Conservation (phyloP, 2,329 filamentous ascomycete genomes). For the Aureobasidium uvarum region DNA sequence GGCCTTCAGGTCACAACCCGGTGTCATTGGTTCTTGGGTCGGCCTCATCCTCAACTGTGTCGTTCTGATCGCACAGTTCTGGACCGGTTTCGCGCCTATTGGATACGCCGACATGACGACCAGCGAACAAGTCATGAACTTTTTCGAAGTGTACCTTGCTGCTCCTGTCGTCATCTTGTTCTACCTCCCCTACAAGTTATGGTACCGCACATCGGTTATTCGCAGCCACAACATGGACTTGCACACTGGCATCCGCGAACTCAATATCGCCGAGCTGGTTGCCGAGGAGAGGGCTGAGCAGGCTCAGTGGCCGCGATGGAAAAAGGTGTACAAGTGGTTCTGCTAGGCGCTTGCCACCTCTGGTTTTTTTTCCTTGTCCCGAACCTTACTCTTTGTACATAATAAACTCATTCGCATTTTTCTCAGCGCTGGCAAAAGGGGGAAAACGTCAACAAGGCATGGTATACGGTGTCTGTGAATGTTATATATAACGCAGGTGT, state of each 20-base stretch:
- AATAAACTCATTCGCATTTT: too few relatives aligned
- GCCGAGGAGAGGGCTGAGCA: slow-evolving; percentile 77
- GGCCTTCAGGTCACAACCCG: slow-evolving; percentile 76
- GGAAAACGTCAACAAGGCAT: too few relatives aligned
- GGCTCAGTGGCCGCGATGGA: slow-evolving; percentile 52
- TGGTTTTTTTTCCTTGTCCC: neutral
- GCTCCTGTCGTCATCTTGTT: slow-evolving; percentile 63
- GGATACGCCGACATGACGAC: slow-evolving; percentile 51
- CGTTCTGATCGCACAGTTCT: slow-evolving; percentile 73
- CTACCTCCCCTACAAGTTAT: slow-evolving; percentile 74
- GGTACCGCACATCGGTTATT: slow-evolving; percentile 66
- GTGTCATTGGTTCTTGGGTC: slow-evolving; percentile 74
- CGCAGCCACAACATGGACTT: slow-evolving; percentile 76
- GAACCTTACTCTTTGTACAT: too few relatives aligned
- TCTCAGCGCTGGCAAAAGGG: too few relatives aligned
- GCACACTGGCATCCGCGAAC: slow-evolving; percentile 77
- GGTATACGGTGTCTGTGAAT: too few relatives aligned
- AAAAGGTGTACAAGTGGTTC: slow-evolving; percentile 51
- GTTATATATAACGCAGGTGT: too few relatives aligned
- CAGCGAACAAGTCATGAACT: slow-evolving; percentile 57
- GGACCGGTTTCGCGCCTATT: slow-evolving; percentile 77
- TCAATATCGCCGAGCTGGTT: slow-evolving; percentile 75
- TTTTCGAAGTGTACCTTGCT: slow-evolving; percentile 72
- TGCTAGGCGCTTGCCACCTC: slow-evolving; percentile 37
- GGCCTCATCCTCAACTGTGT: slow-evolving; percentile 73